These are phyloP conservation scores for Xylariaceae sp. DNA, from an alignment of 2,329 filamentous ascomycete genomes.

Conservation along the genomic window DNA sequence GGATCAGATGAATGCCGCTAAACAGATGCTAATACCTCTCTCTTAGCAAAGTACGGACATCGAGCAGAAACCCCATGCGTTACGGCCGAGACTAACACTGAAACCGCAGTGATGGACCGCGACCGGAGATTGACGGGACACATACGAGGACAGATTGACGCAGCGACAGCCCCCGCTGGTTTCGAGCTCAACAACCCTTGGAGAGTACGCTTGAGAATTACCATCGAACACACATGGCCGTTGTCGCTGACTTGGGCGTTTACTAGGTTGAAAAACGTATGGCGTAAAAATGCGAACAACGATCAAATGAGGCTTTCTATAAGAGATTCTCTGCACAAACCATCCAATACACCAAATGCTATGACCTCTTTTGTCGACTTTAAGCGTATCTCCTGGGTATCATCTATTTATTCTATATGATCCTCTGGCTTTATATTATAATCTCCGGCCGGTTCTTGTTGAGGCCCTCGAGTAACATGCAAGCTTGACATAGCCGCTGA, in stretches of 20 bases:
- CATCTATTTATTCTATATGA: slow-evolving; percentile 20
- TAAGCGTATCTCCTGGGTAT: slow-evolving; percentile 23
- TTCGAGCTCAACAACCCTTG: slow-evolving; percentile 61
- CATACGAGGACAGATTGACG: slow-evolving; percentile 54
- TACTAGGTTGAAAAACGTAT: slow-evolving; percentile 50
- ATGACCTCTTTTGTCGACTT: slow-evolving; percentile 16
- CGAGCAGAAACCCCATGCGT: not conserved
- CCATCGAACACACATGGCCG: slow-evolving; percentile 3
- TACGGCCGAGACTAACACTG: slow-evolving; percentile 17
- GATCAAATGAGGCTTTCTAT: slow-evolving; percentile 9
- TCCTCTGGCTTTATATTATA: slow-evolving; percentile 39
- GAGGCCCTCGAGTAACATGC: slow-evolving; percentile 78
- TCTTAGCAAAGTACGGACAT: slow-evolving; percentile 50
- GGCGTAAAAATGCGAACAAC: slow-evolving; percentile 32
- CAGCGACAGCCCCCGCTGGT: slow-evolving; percentile 49
- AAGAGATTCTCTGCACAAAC: slow-evolving; percentile 21
- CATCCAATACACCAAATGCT: slow-evolving; percentile 20
- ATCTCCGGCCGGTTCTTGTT: slow-evolving; percentile 71
- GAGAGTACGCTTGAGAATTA: slow-evolving; percentile 45
- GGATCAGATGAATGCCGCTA: not conserved
- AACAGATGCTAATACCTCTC: slow-evolving; percentile 29
- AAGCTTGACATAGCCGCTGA: slow-evolving; percentile 90
- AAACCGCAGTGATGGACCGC: slow-evolving; percentile 56
- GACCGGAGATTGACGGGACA: slow-evolving; percentile 56
- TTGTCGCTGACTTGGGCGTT: slow-evolving; percentile 9